Conservation (phyloP, 1,284 basidiomycete species). For the Vanrija sp. region DNA sequence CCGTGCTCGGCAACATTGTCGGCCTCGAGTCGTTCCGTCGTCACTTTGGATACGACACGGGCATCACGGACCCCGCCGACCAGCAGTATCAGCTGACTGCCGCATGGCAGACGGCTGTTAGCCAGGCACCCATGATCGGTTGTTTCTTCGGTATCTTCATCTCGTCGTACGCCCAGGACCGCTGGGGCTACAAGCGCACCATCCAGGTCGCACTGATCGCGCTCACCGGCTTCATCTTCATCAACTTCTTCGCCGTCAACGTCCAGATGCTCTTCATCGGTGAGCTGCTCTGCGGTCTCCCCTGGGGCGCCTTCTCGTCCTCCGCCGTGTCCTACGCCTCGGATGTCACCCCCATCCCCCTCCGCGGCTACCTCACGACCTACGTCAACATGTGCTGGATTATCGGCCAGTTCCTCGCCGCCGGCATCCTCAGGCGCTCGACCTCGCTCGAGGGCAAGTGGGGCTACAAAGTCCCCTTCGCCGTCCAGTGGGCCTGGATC, state of each 20-base stretch:
- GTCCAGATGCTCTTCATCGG: slow-evolving; percentile 24
- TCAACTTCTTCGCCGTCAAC: slow-evolving; percentile 32
- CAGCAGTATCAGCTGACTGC: slow-evolving; percentile 15
- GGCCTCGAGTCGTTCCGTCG: slow-evolving; percentile 13
- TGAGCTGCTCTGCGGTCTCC: slow-evolving; percentile 20
- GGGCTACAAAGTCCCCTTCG: slow-evolving; percentile 45
- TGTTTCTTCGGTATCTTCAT: slow-evolving; percentile 29
- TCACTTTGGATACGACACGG: slow-evolving; percentile 10
- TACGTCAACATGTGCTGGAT: slow-evolving; percentile 48
- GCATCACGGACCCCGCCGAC: neutral
- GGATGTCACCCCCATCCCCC: slow-evolving; percentile 41
- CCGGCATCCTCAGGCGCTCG: slow-evolving; percentile 29
- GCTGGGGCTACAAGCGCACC: neutral
- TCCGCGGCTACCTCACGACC: slow-evolving; percentile 43
- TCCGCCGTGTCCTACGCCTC: slow-evolving; percentile 38
- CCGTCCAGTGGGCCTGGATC: slow-evolving; percentile 43
- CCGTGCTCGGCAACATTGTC: slow-evolving; percentile 15
- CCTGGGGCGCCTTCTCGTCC: slow-evolving; percentile 46
- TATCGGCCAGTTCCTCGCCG: slow-evolving; percentile 27
- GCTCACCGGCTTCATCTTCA: slow-evolving; percentile 25
- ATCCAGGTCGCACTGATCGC: slow-evolving; percentile 22
- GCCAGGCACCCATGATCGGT: slow-evolving; percentile 14
- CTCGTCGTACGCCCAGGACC: slow-evolving; percentile 20
- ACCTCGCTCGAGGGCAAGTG: slow-evolving; percentile 19
- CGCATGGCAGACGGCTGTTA: slow-evolving; percentile 21